A percentile compares a stretch with the other conserved stretches of the same genome.
Conservation (phyloP, 2,329 filamentous ascomycete genomes). For the Colletotrichum tropicicola region DNA sequence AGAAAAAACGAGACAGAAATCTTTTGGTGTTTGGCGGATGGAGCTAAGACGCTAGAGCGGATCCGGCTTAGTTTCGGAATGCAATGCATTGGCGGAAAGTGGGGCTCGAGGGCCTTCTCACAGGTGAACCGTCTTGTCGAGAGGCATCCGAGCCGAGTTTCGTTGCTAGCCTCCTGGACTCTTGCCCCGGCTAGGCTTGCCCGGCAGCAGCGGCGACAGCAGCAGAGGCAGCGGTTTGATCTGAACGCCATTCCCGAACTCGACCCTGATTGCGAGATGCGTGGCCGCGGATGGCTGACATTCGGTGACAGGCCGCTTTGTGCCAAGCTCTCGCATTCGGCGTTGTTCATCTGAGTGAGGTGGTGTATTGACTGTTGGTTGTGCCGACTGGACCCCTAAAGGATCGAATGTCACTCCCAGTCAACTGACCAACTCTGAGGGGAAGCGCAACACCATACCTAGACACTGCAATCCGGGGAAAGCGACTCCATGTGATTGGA, state of each 20-base stretch:
- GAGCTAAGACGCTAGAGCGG: conserved; percentile 7
- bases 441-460: not conserved
- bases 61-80: conserved; percentile 13
- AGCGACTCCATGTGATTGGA: not conserved
- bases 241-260: not conserved
- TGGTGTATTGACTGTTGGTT: not conserved
- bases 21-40: conserved; percentile 2
- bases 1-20: conserved; percentile 12
- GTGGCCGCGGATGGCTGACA: not conserved
- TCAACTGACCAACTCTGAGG: conserved; percentile 8
- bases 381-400: conserved; percentile 9
- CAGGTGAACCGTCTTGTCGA: too few relatives aligned
- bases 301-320: not conserved
- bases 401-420: not conserved
- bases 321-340: conserved; percentile 3
- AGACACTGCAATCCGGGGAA: not conserved
- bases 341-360: not conserved
- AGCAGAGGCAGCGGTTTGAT: not conserved
- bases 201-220: too few relatives aligned
- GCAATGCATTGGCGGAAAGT: not conserved
- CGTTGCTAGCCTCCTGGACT: not conserved
- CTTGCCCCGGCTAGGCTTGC: not conserved
- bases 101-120: not conserved
- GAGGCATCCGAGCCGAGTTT: conserved; percentile 7
- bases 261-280: not conserved